Conservation (phyloP, 495 filamentous ascomycete species). For the Haplographium delicatum region DNA sequence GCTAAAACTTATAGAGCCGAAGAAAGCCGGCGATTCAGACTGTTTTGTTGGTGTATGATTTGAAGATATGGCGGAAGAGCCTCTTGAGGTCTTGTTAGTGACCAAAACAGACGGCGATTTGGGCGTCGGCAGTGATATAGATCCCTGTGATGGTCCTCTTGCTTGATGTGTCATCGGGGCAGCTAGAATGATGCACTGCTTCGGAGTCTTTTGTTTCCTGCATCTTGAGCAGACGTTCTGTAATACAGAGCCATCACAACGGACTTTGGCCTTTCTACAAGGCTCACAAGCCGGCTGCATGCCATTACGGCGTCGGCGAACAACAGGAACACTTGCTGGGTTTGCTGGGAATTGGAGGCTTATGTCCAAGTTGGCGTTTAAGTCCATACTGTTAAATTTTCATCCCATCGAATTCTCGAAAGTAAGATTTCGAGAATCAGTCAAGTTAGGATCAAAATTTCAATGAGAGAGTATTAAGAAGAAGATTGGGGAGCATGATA, state of each 20-base stretch:
- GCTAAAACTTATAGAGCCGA: slow-evolving; percentile 11
- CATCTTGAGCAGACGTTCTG: slow-evolving; percentile 37
- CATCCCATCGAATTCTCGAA: background rate
- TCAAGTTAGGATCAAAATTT: background rate
- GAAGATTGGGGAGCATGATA: too few species aligned
- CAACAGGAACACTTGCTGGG: background rate
- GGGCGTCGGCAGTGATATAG: background rate
- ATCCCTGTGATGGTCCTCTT: background rate
- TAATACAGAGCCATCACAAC: slow-evolving; percentile 37
- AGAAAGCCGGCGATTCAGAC: slow-evolving; percentile 26
- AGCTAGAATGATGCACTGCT: slow-evolving; percentile 9
- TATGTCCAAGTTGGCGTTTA: background rate
- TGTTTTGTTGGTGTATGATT: background rate
- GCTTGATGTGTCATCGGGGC: slow-evolving; percentile 16
- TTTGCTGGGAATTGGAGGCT: too few species aligned
- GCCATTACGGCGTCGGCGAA: slow-evolving; percentile 30
- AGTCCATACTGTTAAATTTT: background rate
- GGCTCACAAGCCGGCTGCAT: slow-evolving; percentile 43
- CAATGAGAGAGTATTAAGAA: too few species aligned
- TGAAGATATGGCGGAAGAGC: slow-evolving; percentile 21
- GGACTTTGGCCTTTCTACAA: slow-evolving; percentile 44
- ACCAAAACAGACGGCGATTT: background rate
- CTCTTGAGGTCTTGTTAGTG: background rate
- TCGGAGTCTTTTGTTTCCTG: slow-evolving; percentile 28
- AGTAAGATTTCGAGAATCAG: background rate